Percentiles rank a stretch among this genome's conserved stretches.
These are phyloP conservation scores for Trichoderma hamatum DNA, from an alignment of 2,329 filamentous ascomycete genomes.

Conservation along the genomic window DNA sequence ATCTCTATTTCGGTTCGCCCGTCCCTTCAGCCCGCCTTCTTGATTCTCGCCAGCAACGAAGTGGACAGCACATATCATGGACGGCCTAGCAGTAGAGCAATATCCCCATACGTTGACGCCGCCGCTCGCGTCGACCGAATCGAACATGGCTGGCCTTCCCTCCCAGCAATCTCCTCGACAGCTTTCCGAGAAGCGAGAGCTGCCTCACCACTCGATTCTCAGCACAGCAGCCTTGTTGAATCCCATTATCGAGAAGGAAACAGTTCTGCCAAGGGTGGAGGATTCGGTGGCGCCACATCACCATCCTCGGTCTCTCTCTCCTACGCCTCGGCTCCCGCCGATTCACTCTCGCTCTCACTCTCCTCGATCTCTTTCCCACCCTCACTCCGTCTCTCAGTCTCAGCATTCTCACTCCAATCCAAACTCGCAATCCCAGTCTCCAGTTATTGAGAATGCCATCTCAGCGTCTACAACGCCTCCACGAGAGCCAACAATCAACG, in stretches of 20 bases:
- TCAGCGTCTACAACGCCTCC: conserved; percentile 18
- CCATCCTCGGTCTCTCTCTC: not conserved
- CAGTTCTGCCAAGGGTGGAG: not conserved
- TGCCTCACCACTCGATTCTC: conserved; percentile 19
- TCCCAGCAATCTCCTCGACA: not conserved
- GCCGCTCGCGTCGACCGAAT: conserved; percentile 16
- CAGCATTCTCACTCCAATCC: not conserved
- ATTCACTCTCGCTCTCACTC: not conserved
- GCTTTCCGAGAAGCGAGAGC: conserved; percentile 13
- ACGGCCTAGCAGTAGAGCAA: conserved; percentile 18
- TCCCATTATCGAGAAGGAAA: conserved; percentile 19
- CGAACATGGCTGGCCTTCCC: conserved; percentile 5
- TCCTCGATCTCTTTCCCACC: not conserved
- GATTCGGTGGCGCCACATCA: conserved; percentile 2
- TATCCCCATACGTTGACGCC: conserved; percentile 13
- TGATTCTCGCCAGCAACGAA: not conserved
- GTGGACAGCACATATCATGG: conserved; percentile 5
- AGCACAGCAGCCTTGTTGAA: conserved; percentile 18
- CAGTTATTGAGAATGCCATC: not conserved
- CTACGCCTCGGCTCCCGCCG: not conserved
- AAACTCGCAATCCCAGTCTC: not conserved
- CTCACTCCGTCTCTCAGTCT: not conserved
- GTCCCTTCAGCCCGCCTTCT: not conserved
- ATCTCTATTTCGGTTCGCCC: not conserved
- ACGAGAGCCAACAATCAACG: not conserved